Percentiles rank a stretch among this genome's conserved stretches.
These are phyloP conservation scores for Yamadazyma trypodendri DNA, from an alignment of 1,139 yeast genomes.

Conservation along the genomic window DNA sequence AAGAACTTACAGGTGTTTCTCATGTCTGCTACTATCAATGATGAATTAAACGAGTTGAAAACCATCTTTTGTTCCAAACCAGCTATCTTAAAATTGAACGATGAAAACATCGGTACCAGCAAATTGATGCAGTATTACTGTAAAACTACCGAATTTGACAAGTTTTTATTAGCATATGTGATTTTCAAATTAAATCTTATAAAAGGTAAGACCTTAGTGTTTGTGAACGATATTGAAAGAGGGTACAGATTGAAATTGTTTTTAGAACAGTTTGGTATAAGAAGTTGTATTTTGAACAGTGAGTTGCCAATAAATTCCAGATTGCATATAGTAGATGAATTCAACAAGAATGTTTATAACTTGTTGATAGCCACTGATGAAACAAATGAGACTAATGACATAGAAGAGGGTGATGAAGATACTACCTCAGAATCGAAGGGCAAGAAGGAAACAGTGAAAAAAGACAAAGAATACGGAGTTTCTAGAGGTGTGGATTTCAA, in stretches of 20 bases:
- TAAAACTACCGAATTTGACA: slow-evolving; percentile 85
- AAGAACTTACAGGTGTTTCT: slow-evolving; percentile 83
- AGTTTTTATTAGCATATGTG: slow-evolving; percentile 85
- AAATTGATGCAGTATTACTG: slow-evolving; percentile 84
- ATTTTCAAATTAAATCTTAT: slow-evolving; percentile 85
- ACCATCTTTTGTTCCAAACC: slow-evolving; percentile 79
- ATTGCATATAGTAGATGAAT: slow-evolving; percentile 92
- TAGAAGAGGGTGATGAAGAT: slow-evolving; percentile 41
- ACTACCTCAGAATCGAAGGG: slow-evolving; percentile 7
- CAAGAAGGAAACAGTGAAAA: slow-evolving; percentile 32
- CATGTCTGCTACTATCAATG: slow-evolving; percentile 95
- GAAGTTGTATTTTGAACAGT: slow-evolving; percentile 83
- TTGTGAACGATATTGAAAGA: slow-evolving; percentile 93
- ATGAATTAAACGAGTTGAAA: slow-evolving; percentile 78
- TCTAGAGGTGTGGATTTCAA: slow-evolving; percentile 96
- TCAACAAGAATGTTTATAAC: slow-evolving; percentile 84
- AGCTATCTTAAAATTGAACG: slow-evolving; percentile 76
- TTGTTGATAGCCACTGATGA: slow-evolving; percentile 95
- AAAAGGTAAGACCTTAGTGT: slow-evolving; percentile 86
- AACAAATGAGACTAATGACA: slow-evolving; percentile 52
- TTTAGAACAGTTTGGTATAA: slow-evolving; percentile 91
- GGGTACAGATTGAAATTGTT: slow-evolving; percentile 90
- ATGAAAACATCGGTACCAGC: slow-evolving; percentile 55
- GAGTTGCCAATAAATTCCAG: slow-evolving; percentile 93
- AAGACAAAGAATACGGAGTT: slow-evolving; percentile 84